Percentiles rank a stretch among this genome's conserved stretches.
phyloP scores from a whole-genome alignment of 1,284 basidiomycete genomes.

The Ustilago xerochloae region DNA sequence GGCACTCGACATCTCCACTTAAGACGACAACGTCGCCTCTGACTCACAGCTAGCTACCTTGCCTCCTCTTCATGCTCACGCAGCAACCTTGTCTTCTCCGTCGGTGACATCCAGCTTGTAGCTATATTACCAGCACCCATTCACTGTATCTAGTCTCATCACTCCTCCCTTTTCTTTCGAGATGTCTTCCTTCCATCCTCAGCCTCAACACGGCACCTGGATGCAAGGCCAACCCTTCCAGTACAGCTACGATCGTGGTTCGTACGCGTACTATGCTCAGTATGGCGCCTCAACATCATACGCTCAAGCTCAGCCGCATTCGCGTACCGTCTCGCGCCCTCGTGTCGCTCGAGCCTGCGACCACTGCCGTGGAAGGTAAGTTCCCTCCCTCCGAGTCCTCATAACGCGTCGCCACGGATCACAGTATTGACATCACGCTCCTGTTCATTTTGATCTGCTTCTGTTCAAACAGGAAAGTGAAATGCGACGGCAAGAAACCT shows the following conservation, averaged over 20 bases:
- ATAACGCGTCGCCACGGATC: slow-evolving; percentile 13
- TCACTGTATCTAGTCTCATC: background rate
- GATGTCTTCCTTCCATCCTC: slow-evolving; percentile 3
- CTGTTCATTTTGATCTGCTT: background rate
- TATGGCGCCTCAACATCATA: slow-evolving; percentile 3
- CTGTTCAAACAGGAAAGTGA: slow-evolving; percentile 15
- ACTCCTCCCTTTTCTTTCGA: background rate
- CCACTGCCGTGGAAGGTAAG: slow-evolving; percentile 34
- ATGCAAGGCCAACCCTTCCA: background rate
- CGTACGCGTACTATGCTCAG: background rate
- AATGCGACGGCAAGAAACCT: slow-evolving; percentile 26
- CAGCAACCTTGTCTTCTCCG: background rate
- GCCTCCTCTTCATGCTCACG: background rate
- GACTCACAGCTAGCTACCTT: too few relatives aligned
- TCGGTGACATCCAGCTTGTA: slow-evolving; percentile 1
- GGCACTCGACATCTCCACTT: background rate
- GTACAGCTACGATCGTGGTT: slow-evolving; percentile 8
- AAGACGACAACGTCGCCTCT: background rate
- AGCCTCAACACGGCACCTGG: background rate
- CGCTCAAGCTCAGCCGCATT: background rate
- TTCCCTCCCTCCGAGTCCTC: background rate
- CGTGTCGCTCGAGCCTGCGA: slow-evolving; percentile 31
- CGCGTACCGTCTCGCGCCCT: slow-evolving; percentile 13
- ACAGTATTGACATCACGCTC: background rate
- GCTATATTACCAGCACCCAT: background rate